phyloP scores from a whole-genome alignment of 257 asterid species.

The Pogostemon cablin region DNA sequence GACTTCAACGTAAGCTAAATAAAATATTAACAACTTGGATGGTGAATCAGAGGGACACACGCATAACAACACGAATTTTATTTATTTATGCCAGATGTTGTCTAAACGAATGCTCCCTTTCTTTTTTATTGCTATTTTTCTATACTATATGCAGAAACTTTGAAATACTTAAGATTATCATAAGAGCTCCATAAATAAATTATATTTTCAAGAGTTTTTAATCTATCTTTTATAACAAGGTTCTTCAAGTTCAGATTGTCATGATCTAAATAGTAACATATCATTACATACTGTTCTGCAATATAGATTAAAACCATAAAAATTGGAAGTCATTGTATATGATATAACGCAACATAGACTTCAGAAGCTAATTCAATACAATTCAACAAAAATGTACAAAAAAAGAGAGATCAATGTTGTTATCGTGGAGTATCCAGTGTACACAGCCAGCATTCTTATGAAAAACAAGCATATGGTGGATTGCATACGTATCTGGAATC shows the following conservation, averaged over 20 bases:
- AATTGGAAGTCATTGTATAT: neutral
- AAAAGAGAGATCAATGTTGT: neutral
- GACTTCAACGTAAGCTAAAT: neutral
- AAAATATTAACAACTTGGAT: slow-evolving; percentile 26
- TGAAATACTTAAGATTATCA: too few species aligned
- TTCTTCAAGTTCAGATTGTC: too few species aligned
- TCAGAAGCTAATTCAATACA: slow-evolving; percentile 21
- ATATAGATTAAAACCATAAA: neutral
- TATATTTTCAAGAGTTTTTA: too few species aligned
- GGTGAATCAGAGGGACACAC: neutral
- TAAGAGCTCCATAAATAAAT: too few species aligned
- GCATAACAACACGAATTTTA: slow-evolving; percentile 1
- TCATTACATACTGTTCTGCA: neutral
- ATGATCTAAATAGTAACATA: too few species aligned
- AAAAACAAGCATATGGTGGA: slow-evolving; percentile 19
- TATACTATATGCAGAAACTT: too few species aligned
- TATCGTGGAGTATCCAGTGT: neutral
- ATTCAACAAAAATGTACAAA: neutral
- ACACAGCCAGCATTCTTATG: neutral
- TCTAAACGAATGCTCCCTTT: too few species aligned
- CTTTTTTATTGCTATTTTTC: too few species aligned
- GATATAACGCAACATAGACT: neutral
- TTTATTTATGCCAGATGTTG: neutral
- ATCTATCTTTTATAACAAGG: too few species aligned
- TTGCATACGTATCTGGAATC: slow-evolving; percentile 26